Percentiles rank a stretch among this genome's conserved stretches.
These are phyloP conservation scores for Podila epigama DNA, from an alignment of 192 early-diverging fungal species.

Conservation along the genomic window DNA sequence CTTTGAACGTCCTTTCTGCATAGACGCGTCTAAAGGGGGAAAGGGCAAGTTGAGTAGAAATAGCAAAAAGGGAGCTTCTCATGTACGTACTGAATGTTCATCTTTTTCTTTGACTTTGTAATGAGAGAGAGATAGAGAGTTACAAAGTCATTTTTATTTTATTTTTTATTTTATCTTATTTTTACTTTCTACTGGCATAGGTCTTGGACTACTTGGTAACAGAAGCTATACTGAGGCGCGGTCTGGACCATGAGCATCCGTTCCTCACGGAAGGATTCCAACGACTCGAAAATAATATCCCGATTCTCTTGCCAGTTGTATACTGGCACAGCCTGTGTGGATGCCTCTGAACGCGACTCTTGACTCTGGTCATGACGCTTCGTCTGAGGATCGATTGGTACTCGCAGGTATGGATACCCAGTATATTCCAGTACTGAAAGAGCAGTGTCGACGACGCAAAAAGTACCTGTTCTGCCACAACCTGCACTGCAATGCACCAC, in stretches of 20 bases:
- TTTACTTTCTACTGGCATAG: constrained; percentile 9
- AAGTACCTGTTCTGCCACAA: constrained; percentile 87
- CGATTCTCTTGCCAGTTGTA: constrained; percentile 35
- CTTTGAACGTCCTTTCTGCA: no score
- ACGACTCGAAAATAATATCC: constrained; percentile 71
- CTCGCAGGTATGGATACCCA: constrained; percentile 10
- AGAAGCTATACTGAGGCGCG: constrained; percentile 76
- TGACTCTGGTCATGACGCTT: no score
- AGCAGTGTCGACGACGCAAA: constrained; percentile 73
- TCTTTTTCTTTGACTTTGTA: background rate
- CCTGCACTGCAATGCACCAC: constrained; percentile 90
- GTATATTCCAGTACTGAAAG: constrained; percentile 30
- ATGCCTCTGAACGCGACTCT: no score
- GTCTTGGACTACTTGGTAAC: constrained; percentile 69
- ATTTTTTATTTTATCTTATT: background rate
- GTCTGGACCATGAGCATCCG: constrained; percentile 86
- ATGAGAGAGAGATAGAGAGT: background rate
- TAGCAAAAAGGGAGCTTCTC: no score
- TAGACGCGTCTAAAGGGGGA: no score
- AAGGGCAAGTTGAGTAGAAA: no score
- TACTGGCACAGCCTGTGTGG: no score
- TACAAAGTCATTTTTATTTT: background rate
- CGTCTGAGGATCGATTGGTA: no score
- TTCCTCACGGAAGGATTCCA: constrained; percentile 72
- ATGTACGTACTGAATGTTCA: no score